These are phyloP conservation scores for Cytidiella melzeri DNA, from an alignment of 768 basidiomycete species.

Conservation along the genomic window DNA sequence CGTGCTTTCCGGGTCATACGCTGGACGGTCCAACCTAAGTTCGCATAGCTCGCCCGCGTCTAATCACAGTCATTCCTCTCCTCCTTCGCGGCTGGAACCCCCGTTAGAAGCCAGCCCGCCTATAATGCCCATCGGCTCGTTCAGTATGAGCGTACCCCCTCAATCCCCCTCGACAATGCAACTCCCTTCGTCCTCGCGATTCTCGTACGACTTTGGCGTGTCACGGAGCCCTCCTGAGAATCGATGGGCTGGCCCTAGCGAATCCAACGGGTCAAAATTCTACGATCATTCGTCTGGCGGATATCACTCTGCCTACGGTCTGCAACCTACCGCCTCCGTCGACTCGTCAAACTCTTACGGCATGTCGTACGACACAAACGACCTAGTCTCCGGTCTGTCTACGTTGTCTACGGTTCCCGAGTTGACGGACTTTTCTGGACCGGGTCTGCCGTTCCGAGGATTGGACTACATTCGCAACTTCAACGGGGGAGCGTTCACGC, in stretches of 20 bases:
- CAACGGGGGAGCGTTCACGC: slow-evolving; percentile 36
- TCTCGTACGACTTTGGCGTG: slow-evolving; percentile 46
- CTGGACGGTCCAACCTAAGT: slow-evolving; percentile 40
- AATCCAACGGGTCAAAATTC: slow-evolving; percentile 17
- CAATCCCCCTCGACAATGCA: slow-evolving; percentile 43
- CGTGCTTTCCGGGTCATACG: slow-evolving; percentile 34
- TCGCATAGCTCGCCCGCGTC: slow-evolving; percentile 75
- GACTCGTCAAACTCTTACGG: slow-evolving; percentile 8
- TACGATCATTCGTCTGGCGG: slow-evolving; percentile 12
- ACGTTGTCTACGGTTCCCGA: slow-evolving; percentile 39
- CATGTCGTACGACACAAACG: slow-evolving; percentile 7
- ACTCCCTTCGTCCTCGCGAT: slow-evolving; percentile 34
- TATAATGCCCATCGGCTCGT: slow-evolving; percentile 36
- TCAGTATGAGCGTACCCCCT: slow-evolving; percentile 32
- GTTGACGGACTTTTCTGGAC: slow-evolving; percentile 54
- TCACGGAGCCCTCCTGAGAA: slow-evolving; percentile 24
- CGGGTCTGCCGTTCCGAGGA: slow-evolving; percentile 79
- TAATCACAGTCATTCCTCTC: slow-evolving; percentile 60
- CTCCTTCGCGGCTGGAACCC: slow-evolving; percentile 46
- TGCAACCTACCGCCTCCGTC: slow-evolving; percentile 4
- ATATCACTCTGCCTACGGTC: slow-evolving; percentile 1
- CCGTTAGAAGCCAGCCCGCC: slow-evolving; percentile 53
- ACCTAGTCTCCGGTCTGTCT: slow-evolving; percentile 26
- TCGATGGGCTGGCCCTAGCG: slow-evolving; percentile 16
- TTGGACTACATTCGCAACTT: slow-evolving; percentile 82